phyloP scores from a whole-genome alignment of 2,329 filamentous ascomycete species.

The Tricladium varicosporioides region DNA sequence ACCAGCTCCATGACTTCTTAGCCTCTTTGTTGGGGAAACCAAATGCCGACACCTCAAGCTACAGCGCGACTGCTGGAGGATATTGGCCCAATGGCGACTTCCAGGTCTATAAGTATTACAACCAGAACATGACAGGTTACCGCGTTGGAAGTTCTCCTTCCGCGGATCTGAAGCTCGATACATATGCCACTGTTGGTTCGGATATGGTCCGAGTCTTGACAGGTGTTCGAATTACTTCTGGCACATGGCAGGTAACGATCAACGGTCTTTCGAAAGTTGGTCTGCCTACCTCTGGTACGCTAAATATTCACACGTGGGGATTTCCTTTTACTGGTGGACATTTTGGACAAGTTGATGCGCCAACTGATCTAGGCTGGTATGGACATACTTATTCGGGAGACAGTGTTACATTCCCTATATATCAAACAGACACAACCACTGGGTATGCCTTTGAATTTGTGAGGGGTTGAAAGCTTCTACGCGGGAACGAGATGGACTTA shows the following conservation, averaged over 20 bases:
- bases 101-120: slow-evolving; percentile 49
- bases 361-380: slow-evolving; percentile 31
- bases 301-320: slow-evolving; percentile 29
- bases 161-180: slow-evolving; percentile 19
- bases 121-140: slow-evolving; percentile 42
- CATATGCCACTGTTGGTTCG: slow-evolving; percentile 22
- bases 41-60: slow-evolving; percentile 12
- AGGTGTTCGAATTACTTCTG: slow-evolving; percentile 18
- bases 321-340: slow-evolving; percentile 25
- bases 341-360: slow-evolving; percentile 23
- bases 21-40: slow-evolving; percentile 23
- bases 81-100: slow-evolving; percentile 43
- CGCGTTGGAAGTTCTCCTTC: slow-evolving; percentile 38
- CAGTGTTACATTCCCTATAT: slow-evolving; percentile 38
- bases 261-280: slow-evolving; percentile 20
- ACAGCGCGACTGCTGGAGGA: slow-evolving; percentile 25
- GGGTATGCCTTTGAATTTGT: slow-evolving; percentile 42
- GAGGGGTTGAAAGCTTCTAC: not conserved
- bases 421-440: slow-evolving; percentile 37
- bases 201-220: slow-evolving; percentile 21
- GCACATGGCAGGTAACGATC: slow-evolving; percentile 27
- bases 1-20: slow-evolving; percentile 23
- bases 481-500: not conserved
- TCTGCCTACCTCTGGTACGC: slow-evolving; percentile 17
- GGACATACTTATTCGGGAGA: slow-evolving; percentile 37